Evolutionary conservation across 306 rosid genomes (phyloP).

Genomic region (Geum urbanum): DNA sequence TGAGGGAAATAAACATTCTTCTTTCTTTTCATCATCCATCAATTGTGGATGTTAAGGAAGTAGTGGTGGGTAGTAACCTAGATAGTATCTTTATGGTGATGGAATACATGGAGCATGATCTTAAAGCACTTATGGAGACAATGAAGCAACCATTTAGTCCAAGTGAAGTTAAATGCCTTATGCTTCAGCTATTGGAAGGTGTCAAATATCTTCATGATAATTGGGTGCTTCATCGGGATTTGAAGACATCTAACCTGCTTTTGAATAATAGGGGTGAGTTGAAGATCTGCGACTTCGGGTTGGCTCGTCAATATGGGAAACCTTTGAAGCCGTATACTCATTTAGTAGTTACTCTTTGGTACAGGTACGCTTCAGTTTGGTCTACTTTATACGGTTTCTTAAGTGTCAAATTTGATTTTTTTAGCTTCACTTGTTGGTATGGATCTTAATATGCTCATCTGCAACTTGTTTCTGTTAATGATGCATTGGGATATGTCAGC

Average conservation of each 20-base stretch:
- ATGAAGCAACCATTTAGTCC: constrained; percentile 97
- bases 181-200: constrained; percentile 93
- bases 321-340: constrained; percentile 97
- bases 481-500: neutral
- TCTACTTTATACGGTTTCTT: neutral
- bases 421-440: neutral
- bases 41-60: constrained; percentile 97
- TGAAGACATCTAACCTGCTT: constrained; percentile 91
- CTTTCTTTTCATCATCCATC: constrained; percentile 95
- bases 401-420: neutral
- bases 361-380: constrained; percentile 57
- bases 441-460: neutral
- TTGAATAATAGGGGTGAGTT: constrained; percentile 92
- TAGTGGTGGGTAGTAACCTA: constrained; percentile 94
- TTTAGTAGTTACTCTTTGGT: constrained; percentile 99
- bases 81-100: constrained; percentile 99
- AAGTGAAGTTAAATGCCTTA: constrained; percentile 97
- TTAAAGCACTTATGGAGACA: constrained; percentile 93
- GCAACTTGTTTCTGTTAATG: neutral
- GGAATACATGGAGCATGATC: constrained; percentile 99
- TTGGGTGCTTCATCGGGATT: constrained; percentile 99
- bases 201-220: constrained; percentile 97
- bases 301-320: constrained; percentile 99
- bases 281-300: constrained; percentile 96
- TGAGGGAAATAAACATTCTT: constrained; percentile 98